Base-by-base conservation (phyloP, 768 basidiomycete genomes). In the Mrakia gelida region DNA sequence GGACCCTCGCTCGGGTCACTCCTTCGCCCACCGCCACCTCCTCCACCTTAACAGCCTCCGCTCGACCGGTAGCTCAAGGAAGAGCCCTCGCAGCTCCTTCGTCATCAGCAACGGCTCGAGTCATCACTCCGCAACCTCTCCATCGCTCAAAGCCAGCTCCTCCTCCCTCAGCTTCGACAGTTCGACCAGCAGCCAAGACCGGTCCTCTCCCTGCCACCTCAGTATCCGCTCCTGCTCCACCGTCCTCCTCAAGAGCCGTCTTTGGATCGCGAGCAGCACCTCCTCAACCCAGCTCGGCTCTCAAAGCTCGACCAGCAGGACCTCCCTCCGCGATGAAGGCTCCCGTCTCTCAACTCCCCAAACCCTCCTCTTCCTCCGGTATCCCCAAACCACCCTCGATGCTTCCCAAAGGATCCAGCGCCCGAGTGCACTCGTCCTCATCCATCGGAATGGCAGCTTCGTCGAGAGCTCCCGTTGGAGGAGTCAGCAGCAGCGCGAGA, bases 281-380 rank as follows among this genome's bases (percentile, higher is more conserved):
- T 41, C 72, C 72, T 61, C 72, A 73, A 43, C 72, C 72, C 16
- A 56, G 30, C 7, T 52, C 32, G 15, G 52, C 72, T 70, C 67
- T 43, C 26, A 70, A 70, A 43, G 38, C 67, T n/a, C 38, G 32
- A 9, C 28, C 32, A 32, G 43, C 45, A 43, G 23, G 13, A 28
- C 28, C 45, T 16, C 16, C 71, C 15, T 49, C 45, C 5, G 28
- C 71, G 3, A 3, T 49, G 10, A 73, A 32, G 16, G 7, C 72
- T 23, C 21, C 54, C 15, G 11, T 54, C 13, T 73, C 72, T 10
- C 72, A 73, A 59, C 72, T 73, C 23, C 72, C 72, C 52, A 73
- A 73, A 59, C 72, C 52, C 15, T 72, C 72, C 32, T 54, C 54
- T 23, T 56, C 72, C 10, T 56, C 72, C 10, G 38, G 67, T 11